Conservation (phyloP, 163 green algal species). For the Scenedesmus sp. region DNA sequence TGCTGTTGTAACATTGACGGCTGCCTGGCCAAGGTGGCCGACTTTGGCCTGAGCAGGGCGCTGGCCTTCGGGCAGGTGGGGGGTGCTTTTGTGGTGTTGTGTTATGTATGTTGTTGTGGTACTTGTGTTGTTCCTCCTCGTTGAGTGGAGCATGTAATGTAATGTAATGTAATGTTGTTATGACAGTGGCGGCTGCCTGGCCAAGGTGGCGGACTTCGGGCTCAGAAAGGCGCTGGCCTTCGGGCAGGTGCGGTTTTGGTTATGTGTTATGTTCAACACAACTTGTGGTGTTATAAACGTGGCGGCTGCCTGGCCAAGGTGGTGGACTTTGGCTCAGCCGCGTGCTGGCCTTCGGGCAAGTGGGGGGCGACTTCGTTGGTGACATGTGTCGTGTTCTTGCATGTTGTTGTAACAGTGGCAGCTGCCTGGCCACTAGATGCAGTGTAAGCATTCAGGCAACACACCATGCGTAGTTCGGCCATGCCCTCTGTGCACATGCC, state of each 20-base stretch:
- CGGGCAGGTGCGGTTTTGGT: not conserved
- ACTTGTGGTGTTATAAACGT: not conserved
- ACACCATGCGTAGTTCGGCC: too few species aligned
- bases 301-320: constrained; percentile 18
- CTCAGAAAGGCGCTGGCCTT: not conserved
- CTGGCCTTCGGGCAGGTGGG: not conserved
- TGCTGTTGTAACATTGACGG: too few species aligned
- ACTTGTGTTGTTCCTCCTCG: too few species aligned
- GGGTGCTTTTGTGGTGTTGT: not conserved
- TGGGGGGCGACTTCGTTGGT: not conserved
- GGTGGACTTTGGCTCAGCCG: constrained; percentile 39
- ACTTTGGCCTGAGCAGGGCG: constrained; percentile 32
- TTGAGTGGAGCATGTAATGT: too few species aligned
- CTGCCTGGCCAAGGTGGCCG: constrained; percentile 8
- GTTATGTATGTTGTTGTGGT: too few species aligned
- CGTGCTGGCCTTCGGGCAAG: not conserved
- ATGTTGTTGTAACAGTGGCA: not conserved
- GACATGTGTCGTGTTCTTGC: too few species aligned
- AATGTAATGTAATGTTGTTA: too few species aligned
- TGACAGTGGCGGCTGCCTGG: constrained; percentile 6
- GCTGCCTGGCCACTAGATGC: not conserved
- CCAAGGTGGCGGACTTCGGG: constrained; percentile 44
- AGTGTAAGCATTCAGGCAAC: too few species aligned
- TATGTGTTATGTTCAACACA: too few species aligned
- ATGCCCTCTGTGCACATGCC: too few species aligned